phyloP scores from a whole-genome alignment of 176 grass and related monocot species.

The Metroxylon sagu region DNA sequence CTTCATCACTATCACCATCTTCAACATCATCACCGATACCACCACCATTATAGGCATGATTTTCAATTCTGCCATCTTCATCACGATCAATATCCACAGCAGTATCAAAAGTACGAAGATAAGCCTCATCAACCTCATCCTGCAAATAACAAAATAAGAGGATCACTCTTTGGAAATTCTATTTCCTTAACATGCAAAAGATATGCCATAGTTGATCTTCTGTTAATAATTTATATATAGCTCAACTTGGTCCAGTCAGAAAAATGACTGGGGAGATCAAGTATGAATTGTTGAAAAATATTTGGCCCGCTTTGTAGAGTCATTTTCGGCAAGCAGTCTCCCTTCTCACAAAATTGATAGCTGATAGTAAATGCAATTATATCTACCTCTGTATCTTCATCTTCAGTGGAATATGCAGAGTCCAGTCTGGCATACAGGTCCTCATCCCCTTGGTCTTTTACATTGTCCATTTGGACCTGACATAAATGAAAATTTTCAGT shows the following conservation, averaged over 20 bases:
- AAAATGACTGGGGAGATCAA: too few relatives aligned
- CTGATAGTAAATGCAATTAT: background rate
- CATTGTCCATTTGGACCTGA: slow-evolving; percentile 63
- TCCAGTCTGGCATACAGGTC: slow-evolving; percentile 60
- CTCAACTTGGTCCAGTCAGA: too few relatives aligned
- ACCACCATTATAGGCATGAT: background rate
- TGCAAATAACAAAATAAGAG: slow-evolving; percentile 5
- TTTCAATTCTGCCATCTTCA: slow-evolving; percentile 3
- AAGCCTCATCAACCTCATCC: slow-evolving; percentile 41
- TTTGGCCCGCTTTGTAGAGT: background rate
- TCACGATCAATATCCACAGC: slow-evolving; percentile 15
- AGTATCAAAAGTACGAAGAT: slow-evolving; percentile 27
- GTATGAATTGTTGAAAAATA: too few relatives aligned
- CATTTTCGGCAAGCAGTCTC: too few relatives aligned
- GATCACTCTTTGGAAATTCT: background rate
- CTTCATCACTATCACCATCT: slow-evolving; percentile 1
- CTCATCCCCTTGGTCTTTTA: slow-evolving; percentile 59
- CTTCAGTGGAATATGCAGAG: slow-evolving; percentile 60
- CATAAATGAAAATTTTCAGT: slow-evolving; percentile 3
- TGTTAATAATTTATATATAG: too few relatives aligned
- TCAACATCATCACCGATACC: background rate
- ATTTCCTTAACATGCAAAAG: background rate
- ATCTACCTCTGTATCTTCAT: slow-evolving; percentile 67
- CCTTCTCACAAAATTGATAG: background rate
- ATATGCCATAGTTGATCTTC: too few relatives aligned